These are phyloP conservation scores for Hirschioporus abietinus DNA, from an alignment of 768 basidiomycete species.

Conservation along the genomic window DNA sequence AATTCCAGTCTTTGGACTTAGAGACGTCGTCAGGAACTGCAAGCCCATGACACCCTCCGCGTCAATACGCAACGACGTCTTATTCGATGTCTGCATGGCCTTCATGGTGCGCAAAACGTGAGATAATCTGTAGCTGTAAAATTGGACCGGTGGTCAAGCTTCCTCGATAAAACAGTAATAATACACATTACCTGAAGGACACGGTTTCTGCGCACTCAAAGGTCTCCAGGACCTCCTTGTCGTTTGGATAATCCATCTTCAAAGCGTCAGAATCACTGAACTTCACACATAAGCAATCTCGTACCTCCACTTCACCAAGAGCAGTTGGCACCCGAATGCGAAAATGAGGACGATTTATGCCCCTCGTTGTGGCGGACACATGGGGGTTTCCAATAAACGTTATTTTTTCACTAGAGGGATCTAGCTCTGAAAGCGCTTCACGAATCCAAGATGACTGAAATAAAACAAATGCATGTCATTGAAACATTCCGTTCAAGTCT, in stretches of 20 bases:
- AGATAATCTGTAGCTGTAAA: conserved; percentile 69
- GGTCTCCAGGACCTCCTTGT: conserved; percentile 83
- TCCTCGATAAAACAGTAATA: background rate
- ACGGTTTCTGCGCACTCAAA: conserved; percentile 74
- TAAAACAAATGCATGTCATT: background rate
- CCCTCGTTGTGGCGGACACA: conserved; percentile 19
- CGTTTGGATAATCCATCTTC: conserved; percentile 95
- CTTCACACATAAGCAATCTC: conserved; percentile 5
- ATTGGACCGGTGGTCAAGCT: background rate
- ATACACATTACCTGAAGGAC: conserved; percentile 58
- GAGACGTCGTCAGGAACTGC: conserved; percentile 80
- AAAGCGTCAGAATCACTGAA: background rate
- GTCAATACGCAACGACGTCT: conserved; percentile 87
- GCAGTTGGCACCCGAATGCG: conserved; percentile 77
- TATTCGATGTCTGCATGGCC: conserved; percentile 78
- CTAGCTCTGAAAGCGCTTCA: conserved; percentile 87
- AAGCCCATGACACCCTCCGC: conserved; percentile 76
- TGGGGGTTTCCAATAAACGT: conserved; percentile 78
- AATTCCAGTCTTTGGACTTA: conserved; percentile 13
- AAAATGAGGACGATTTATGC: conserved; percentile 49
- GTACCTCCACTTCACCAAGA: conserved; percentile 82
- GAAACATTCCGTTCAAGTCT: conserved; percentile 7
- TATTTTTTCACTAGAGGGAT: conserved; percentile 80
- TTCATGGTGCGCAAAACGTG: conserved; percentile 68
- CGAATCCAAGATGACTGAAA: conserved; percentile 83